Base-by-base conservation (phyloP, 371 early-diverging fungal species). In the Syncephalastrum monosporum region DNA sequence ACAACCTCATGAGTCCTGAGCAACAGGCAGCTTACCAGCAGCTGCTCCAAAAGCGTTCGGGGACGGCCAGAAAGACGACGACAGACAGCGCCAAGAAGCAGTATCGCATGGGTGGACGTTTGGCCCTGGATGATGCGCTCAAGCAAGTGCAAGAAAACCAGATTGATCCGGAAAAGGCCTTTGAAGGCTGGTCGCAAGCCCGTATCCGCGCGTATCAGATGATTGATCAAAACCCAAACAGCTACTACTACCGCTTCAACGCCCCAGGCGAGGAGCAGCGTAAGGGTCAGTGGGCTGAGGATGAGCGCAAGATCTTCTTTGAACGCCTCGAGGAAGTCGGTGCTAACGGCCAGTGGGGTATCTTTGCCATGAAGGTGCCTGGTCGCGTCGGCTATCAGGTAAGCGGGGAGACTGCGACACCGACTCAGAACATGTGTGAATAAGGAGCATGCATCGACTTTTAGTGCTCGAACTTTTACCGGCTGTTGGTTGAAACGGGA, bases 171-270 rank as follows among this genome's bases (percentile, higher is more conserved):
- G 79, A 80, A 65, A 88, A 89, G 60, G 91, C 94, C 1, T 93
- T 94, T 76, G 91, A 91, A 64, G 96, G 96, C 25, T 96, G 96
- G 96, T 93, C 93, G 4, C 87, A 87, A 57, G 96, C 96, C 21
- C 91, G 96, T 43, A 91, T 92, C 49, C 88, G 87, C 56, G 96
- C 96, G 4, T 96, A 91, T 65, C 84, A 91, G 59, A 87, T 87
- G 65, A 92, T 94, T 69, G 86, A 92, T 54, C 85, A 84, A 48
- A 92, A 92, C 51, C 96, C 96, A 46, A 96, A 96, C 77, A 89
- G 93, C 25, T 96, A 96, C 66, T 96, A 95, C 61, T 96, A 96
- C 67, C 88, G 95, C 3, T 96, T 96, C 71, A 96, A 96, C 65
- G 95, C 94, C 0, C 96, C 96, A 0, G 95, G 95, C 13, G 95